Percentiles rank a stretch among this genome's conserved stretches.
These are phyloP conservation scores for Beauveria brongniartii DNA, from an alignment of 2,329 filamentous ascomycete genomes.

Conservation along the genomic window DNA sequence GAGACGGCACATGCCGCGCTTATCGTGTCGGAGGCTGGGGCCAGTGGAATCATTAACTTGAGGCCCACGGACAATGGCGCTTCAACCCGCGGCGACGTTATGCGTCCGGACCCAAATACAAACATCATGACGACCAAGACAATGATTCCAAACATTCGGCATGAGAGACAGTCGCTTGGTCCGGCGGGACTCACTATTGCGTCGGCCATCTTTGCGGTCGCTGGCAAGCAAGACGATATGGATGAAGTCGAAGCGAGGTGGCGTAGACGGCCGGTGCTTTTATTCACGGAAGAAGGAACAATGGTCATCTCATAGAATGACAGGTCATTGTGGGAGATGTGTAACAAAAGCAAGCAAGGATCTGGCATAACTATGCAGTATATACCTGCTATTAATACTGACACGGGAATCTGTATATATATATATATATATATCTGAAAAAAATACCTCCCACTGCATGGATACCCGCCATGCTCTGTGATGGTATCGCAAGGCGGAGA, in stretches of 20 bases:
- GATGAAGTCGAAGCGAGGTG: background rate
- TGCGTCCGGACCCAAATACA: slow-evolving; percentile 22
- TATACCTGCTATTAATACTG: too few species aligned
- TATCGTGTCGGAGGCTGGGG: slow-evolving; percentile 12
- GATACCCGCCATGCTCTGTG: too few species aligned
- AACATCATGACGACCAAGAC: slow-evolving; percentile 18
- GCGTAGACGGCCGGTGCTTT: background rate
- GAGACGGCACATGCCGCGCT: slow-evolving; percentile 6
- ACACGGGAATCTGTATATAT: too few species aligned
- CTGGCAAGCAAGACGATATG: background rate
- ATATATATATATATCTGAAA: too few species aligned
- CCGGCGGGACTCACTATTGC: background rate
- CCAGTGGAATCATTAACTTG: slow-evolving; percentile 13
- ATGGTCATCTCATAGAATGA: too few species aligned
- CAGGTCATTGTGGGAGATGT: too few species aligned
- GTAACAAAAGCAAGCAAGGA: background rate
- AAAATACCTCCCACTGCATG: too few species aligned
- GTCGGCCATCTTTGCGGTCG: background rate
- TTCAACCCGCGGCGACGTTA: background rate
- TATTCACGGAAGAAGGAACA: background rate
- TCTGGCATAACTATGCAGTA: too few species aligned
- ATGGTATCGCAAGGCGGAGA: too few species aligned
- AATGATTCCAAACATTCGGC: slow-evolving; percentile 15
- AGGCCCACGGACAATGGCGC: background rate
- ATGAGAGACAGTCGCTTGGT: background rate